Evolutionary conservation across 1,139 yeast species (phyloP).

Genomic region (Blastobotrys ciferrii): DNA sequence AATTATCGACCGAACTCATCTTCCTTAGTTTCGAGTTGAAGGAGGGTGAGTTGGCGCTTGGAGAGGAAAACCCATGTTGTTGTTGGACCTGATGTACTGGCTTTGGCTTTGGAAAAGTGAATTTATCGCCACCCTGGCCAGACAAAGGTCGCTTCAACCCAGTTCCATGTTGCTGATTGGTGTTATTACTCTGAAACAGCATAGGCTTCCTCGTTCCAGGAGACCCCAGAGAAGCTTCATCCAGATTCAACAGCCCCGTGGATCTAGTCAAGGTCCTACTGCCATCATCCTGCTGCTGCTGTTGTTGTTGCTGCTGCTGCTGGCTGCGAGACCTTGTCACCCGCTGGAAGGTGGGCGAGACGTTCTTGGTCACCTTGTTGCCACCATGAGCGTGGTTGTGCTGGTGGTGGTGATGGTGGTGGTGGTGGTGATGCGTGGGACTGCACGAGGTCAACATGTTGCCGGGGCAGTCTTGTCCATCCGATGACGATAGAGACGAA

Average conservation of each 20-base stretch:
- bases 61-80: background rate
- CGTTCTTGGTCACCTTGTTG: conserved; percentile 10
- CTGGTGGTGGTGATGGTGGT: conserved; percentile 9
- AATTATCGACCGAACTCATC: conserved; percentile 18
- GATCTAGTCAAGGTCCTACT: conserved; percentile 37
- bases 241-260: conserved; percentile 41
- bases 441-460: conserved; percentile 17
- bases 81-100: conserved; percentile 12
- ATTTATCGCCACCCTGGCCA: conserved; percentile 1
- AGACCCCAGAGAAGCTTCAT: conserved; percentile 37
- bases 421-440: conserved; percentile 12
- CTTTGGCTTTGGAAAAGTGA: conserved; percentile 12
- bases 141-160: conserved; percentile 14
- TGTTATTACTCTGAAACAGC: background rate
- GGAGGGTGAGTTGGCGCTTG: conserved; percentile 4
- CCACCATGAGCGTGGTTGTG: conserved; percentile 2
- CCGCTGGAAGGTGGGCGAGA: conserved; percentile 11
- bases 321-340: conserved; percentile 9
- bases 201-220: conserved; percentile 14
- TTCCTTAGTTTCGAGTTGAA: conserved; percentile 13
- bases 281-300: background rate
- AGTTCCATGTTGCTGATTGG: background rate
- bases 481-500: conserved; percentile 6
- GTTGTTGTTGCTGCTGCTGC: conserved; percentile 2
- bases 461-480: conserved; percentile 5